phyloP scores from a whole-genome alignment of 805 yeast species.

The Starmerella powellii region DNA sequence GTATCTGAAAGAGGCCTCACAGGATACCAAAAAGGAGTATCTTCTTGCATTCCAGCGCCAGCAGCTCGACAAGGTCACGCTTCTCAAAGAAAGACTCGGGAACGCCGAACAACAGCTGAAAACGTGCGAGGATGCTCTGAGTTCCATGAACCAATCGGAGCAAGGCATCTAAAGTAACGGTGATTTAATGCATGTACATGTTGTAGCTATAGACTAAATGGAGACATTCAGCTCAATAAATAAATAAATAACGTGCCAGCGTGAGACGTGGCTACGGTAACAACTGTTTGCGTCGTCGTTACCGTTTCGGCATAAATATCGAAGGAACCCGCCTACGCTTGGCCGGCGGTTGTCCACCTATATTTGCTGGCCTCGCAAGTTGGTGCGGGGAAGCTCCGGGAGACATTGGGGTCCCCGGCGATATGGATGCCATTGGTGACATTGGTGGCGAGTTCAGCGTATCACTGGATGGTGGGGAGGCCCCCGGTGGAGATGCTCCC shows the following conservation, averaged over 20 bases:
- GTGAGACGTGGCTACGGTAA: too few relatives aligned
- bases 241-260: background rate
- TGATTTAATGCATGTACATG: background rate
- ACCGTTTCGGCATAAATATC: constrained; percentile 13
- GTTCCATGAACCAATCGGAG: constrained; percentile 6
- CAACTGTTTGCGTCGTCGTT: background rate
- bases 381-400: too few relatives aligned
- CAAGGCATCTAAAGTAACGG: background rate
- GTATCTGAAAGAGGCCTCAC: constrained; percentile 22
- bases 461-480: too few relatives aligned
- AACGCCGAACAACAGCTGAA: constrained; percentile 24
- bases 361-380: too few relatives aligned
- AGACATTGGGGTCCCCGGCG: too few relatives aligned
- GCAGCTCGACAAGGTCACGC: constrained; percentile 27
- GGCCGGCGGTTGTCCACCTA: background rate
- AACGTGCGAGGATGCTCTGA: constrained; percentile 25
- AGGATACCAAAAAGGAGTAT: constrained; percentile 27
- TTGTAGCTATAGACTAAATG: too few relatives aligned
- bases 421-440: too few relatives aligned
- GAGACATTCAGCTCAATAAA: background rate
- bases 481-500: too few relatives aligned
- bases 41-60: constrained; percentile 27
- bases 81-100: constrained; percentile 22
- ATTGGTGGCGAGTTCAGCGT: constrained; percentile 5
- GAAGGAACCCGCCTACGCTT: constrained; percentile 12